A percentile compares a stretch with the other conserved stretches of the same genome.
phyloP scores from a whole-genome alignment of 2,329 filamentous ascomycete genomes.

The Fusarium albosuccineum region DNA sequence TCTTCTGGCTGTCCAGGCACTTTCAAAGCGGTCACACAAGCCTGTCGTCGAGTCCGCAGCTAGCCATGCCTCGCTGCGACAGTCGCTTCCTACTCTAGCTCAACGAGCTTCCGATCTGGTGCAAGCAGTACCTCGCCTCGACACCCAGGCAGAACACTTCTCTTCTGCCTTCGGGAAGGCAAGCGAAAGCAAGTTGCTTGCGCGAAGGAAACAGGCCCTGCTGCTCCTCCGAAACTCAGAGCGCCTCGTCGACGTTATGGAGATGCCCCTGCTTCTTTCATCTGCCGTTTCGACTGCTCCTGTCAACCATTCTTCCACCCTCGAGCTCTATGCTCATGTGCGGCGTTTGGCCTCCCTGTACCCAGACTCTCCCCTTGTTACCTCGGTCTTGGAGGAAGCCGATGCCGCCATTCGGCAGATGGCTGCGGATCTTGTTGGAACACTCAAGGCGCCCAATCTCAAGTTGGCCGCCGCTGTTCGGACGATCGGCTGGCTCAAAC shows the following conservation, averaged over 20 bases:
- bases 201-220: conserved; percentile 81
- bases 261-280: conserved; percentile 86
- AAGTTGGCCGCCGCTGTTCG: conserved; percentile 92
- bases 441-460: conserved; percentile 80
- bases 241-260: conserved; percentile 88
- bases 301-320: conserved; percentile 86
- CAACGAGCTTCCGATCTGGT: conserved; percentile 75
- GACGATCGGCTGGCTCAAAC: conserved; percentile 89
- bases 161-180: conserved; percentile 85
- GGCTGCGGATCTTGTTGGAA: conserved; percentile 84
- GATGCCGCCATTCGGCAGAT: conserved; percentile 91
- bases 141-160: conserved; percentile 83
- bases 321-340: conserved; percentile 95
- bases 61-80: conserved; percentile 78
- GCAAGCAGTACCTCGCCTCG: conserved; percentile 80
- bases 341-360: conserved; percentile 87
- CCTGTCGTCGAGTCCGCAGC: conserved; percentile 84
- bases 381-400: conserved; percentile 79
- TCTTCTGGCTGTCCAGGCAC: conserved; percentile 84
- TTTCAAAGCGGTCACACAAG: conserved; percentile 91
- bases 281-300: conserved; percentile 77
- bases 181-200: conserved; percentile 76
- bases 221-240: conserved; percentile 89
- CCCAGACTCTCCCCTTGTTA: conserved; percentile 80
- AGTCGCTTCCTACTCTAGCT: conserved; percentile 78